Evolutionary conservation across 306 rosid species (phyloP).

Genomic region (Quercus engelmannii): DNA sequence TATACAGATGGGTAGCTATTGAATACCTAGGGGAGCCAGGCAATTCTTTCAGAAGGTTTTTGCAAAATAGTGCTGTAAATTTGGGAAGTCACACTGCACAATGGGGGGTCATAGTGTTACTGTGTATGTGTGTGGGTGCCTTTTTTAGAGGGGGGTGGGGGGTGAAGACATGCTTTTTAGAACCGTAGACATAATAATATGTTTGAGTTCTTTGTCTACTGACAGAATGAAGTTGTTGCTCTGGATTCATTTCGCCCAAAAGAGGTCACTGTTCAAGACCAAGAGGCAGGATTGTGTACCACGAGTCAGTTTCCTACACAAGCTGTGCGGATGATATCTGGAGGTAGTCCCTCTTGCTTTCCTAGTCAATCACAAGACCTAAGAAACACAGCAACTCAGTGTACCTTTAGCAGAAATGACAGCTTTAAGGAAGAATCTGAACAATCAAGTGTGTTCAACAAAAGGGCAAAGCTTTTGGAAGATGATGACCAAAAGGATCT

Average conservation of each 20-base stretch:
- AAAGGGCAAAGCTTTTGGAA: slow-evolving; percentile 71
- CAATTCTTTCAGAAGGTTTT: background rate
- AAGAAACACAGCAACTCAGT: slow-evolving; percentile 32
- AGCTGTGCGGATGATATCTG: slow-evolving; percentile 52
- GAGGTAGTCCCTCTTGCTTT: slow-evolving; percentile 47
- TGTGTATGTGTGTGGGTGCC: background rate
- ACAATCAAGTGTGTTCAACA: slow-evolving; percentile 38
- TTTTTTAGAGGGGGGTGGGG: too few species aligned
- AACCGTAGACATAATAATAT: background rate
- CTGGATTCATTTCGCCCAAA: slow-evolving; percentile 69
- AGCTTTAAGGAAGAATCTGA: slow-evolving; percentile 32
- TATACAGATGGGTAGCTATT: background rate
- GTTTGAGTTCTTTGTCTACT: background rate
- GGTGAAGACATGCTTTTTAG: background rate
- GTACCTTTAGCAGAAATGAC: slow-evolving; percentile 23
- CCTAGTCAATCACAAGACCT: slow-evolving; percentile 43
- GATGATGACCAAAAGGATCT: slow-evolving; percentile 36
- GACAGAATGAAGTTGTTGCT: slow-evolving; percentile 55
- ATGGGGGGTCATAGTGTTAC: background rate
- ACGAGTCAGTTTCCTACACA: slow-evolving; percentile 85
- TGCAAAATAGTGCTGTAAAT: background rate
- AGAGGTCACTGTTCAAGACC: slow-evolving; percentile 77
- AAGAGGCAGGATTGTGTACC: slow-evolving; percentile 67
- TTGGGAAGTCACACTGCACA: background rate
- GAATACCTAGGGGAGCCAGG: background rate